Percentiles rank a stretch among this genome's conserved stretches.
Conservation (phyloP, 1,284 basidiomycete species). For the Pascua sp. region DNA sequence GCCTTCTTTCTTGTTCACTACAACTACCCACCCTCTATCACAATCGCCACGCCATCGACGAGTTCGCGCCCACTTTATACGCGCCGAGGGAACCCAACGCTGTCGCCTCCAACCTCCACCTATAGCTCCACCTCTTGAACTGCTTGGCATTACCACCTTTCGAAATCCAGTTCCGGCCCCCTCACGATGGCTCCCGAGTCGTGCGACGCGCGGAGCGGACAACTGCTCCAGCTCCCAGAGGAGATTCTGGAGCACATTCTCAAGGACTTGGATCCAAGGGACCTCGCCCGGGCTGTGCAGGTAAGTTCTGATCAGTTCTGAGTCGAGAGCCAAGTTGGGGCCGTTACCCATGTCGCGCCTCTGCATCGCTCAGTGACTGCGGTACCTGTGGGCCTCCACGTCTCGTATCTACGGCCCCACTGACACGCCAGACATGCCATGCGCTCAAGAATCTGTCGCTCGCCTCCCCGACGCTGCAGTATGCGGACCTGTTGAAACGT, state of each 20-base stretch:
- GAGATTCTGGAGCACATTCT: constrained; percentile 10
- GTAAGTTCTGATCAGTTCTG: not conserved
- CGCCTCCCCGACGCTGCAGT: constrained; percentile 2
- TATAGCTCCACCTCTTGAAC: too few species aligned
- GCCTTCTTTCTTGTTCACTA: too few species aligned
- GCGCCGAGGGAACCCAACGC: not conserved
- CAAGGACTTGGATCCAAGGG: not conserved
- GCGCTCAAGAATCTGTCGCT: not conserved
- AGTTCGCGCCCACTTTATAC: too few species aligned
- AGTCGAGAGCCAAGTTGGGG: not conserved
- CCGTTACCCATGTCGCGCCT: not conserved
- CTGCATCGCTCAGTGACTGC: too few species aligned
- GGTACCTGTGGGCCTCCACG: too few species aligned
- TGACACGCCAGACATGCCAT: constrained; percentile 7
- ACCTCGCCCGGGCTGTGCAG: not conserved
- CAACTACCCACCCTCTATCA: too few species aligned
- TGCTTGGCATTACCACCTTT: too few species aligned
- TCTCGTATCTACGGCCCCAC: not conserved
- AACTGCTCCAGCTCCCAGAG: constrained; percentile 1
- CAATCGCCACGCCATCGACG: too few species aligned
- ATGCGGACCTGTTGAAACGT: constrained; percentile 1
- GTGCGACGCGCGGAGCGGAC: too few species aligned
- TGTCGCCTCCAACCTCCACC: not conserved
- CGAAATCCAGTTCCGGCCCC: too few species aligned
- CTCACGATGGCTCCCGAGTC: too few species aligned